phyloP scores from a whole-genome alignment of 306 rosid genomes.

The Cicer judaicum region DNA sequence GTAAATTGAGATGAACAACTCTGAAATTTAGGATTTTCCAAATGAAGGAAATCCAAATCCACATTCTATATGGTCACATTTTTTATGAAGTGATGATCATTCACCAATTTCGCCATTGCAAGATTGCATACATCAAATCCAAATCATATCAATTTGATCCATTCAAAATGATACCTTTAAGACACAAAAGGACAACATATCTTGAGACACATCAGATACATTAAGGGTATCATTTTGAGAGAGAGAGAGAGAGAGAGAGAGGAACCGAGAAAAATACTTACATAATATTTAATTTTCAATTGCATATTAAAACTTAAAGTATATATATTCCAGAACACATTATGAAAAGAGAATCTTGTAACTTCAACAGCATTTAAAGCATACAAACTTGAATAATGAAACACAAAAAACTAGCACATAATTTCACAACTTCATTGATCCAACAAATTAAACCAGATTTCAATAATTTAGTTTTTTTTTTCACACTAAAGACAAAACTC shows the following conservation, averaged over 20 bases:
- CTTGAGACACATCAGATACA: background rate
- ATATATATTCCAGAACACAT: background rate
- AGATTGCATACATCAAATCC: background rate
- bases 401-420: background rate
- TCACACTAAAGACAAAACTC: too few species aligned
- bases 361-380: slow-evolving; percentile 34
- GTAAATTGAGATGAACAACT: background rate
- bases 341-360: slow-evolving; percentile 17
- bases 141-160: slow-evolving; percentile 28
- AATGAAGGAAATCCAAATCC: slow-evolving; percentile 2
- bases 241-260: background rate
- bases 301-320: background rate
- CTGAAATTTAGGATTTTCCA: background rate
- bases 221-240: too few species aligned
- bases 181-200: slow-evolving; percentile 22
- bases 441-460: background rate
- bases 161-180: slow-evolving; percentile 20
- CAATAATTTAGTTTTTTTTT: background rate
- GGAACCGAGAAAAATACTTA: background rate
- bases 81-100: slow-evolving; percentile 7
- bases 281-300: background rate
- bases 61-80: slow-evolving; percentile 26
- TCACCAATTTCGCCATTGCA: background rate
- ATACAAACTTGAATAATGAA: background rate
- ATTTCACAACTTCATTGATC: background rate